A percentile compares a stretch with the other conserved stretches of the same genome.
Evolutionary conservation across 2,329 filamentous ascomycete genomes (phyloP).

Genomic region (Atkinsonella hypoxylon): DNA sequence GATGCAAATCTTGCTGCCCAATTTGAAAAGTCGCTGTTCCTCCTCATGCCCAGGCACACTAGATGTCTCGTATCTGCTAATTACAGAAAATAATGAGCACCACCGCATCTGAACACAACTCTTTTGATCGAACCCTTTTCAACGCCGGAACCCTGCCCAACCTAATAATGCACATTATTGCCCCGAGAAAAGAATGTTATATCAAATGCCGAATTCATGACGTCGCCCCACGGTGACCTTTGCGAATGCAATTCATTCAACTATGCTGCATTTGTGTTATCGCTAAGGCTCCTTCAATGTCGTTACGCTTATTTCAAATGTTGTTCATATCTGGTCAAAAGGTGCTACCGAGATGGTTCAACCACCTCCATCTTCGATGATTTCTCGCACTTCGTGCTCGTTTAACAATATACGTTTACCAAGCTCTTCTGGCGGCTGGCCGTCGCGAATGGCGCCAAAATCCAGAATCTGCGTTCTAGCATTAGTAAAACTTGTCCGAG

Average conservation of each 20-base stretch:
- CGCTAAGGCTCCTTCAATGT: background rate
- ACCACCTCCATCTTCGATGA: constrained; percentile 32
- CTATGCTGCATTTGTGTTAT: background rate
- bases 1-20: background rate
- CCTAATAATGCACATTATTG: constrained; percentile 1
- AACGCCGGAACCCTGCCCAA: background rate
- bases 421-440: constrained; percentile 62
- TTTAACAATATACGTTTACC: constrained; percentile 66
- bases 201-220: background rate
- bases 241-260: constrained; percentile 2
- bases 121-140: background rate
- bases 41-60: background rate
- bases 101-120: background rate
- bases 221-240: background rate
- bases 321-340: background rate
- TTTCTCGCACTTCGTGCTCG: constrained; percentile 38
- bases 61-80: background rate
- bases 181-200: background rate
- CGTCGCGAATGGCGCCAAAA: constrained; percentile 88
- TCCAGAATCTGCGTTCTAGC: constrained; percentile 64
- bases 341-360: background rate
- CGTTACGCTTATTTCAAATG: constrained; percentile 1
- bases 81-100: background rate
- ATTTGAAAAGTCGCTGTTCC: background rate
- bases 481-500: background rate